phyloP scores from a whole-genome alignment of 768 basidiomycete species.

The Candolleomyces efflorescens region DNA sequence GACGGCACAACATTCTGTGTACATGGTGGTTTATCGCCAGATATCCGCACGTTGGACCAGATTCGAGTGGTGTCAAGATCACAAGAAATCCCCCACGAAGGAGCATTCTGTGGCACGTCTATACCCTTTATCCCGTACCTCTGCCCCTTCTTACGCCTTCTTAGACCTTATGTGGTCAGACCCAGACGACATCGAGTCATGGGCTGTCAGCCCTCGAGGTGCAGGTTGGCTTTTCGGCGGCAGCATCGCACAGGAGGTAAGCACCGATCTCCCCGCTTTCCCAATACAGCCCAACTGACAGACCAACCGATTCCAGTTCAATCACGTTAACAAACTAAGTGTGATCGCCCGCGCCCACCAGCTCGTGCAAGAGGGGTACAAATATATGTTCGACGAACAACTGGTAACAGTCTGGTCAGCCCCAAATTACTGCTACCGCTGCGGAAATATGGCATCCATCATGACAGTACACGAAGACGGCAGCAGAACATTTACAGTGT shows the following conservation, averaged over 20 bases:
- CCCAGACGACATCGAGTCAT: constrained; percentile 90
- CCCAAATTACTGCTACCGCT: constrained; percentile 76
- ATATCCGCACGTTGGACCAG: constrained; percentile 92
- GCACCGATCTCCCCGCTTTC: constrained; percentile 9
- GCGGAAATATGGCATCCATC: constrained; percentile 86
- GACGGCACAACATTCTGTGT: constrained; percentile 92
- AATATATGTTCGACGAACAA: constrained; percentile 93
- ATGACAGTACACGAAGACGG: constrained; percentile 76
- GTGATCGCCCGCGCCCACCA: constrained; percentile 96
- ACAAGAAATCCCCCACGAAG: constrained; percentile 98
- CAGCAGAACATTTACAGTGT: constrained; percentile 71
- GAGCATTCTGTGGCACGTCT: constrained; percentile 85
- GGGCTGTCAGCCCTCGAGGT: constrained; percentile 95
- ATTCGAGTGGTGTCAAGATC: constrained; percentile 88
- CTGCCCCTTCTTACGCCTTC: neutral
- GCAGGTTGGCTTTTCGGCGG: constrained; percentile 95
- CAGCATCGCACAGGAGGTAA: constrained; percentile 78
- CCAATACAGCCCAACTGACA: neutral
- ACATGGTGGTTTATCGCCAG: constrained; percentile 93
- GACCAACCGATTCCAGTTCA: constrained; percentile 53
- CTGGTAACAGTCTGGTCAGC: constrained; percentile 94
- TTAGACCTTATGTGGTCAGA: constrained; percentile 99
- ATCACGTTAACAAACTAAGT: constrained; percentile 81
- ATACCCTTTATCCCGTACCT: neutral
- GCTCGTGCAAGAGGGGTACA: constrained; percentile 93